These are phyloP conservation scores for Quercus rubra DNA, from an alignment of 306 rosid species.

Conservation along the genomic window DNA sequence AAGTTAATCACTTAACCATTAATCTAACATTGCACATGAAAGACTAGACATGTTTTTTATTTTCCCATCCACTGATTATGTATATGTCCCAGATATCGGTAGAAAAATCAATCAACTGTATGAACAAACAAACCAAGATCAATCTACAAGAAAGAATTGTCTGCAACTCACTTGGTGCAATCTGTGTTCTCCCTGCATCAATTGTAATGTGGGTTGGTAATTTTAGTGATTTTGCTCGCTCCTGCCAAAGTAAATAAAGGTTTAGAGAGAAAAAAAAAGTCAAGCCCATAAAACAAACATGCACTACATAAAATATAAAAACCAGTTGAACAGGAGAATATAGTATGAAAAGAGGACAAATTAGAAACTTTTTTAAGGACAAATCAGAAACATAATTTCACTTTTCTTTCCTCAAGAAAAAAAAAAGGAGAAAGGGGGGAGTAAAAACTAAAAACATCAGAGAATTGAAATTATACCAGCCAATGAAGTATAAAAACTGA, in stretches of 20 bases:
- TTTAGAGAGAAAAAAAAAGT: background rate
- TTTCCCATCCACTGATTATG: no score
- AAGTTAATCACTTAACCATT: no score
- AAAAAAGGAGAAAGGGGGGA: background rate
- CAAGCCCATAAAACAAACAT: background rate
- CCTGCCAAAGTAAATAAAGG: slow-evolving; percentile 40
- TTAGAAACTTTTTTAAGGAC: background rate
- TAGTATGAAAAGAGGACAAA: background rate
- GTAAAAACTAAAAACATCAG: background rate
- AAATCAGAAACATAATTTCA: background rate
- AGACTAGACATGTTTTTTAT: background rate
- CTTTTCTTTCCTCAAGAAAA: background rate
- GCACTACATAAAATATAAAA: background rate
- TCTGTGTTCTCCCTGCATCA: slow-evolving; percentile 97
- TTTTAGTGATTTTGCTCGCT: slow-evolving; percentile 74
- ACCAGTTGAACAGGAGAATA: background rate
- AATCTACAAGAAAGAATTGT: slow-evolving; percentile 4
- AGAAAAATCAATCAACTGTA: background rate
- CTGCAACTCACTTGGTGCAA: slow-evolving; percentile 84
- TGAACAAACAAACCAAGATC: background rate
- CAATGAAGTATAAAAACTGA: background rate
- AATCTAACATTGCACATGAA: background rate
- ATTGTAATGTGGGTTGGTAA: slow-evolving; percentile 85
- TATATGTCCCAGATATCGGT: no score
- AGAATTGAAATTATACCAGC: background rate